These are phyloP conservation scores for Stemphylium vesicarium DNA, from an alignment of 2,329 filamentous ascomycete genomes.

Conservation along the genomic window DNA sequence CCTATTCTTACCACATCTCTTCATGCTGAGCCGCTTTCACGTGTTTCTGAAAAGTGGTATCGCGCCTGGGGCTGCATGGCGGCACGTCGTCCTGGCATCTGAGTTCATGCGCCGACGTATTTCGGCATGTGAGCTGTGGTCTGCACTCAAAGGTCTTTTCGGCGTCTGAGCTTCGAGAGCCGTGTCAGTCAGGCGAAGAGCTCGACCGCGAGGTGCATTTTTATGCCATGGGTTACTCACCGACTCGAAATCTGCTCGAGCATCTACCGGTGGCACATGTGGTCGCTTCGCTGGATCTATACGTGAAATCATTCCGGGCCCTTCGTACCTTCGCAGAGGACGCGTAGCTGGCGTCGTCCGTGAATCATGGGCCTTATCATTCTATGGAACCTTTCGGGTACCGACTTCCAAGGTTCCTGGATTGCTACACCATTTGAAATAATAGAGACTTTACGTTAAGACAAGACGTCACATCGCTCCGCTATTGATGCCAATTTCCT, in stretches of 20 bases:
- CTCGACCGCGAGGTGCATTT: slow-evolving; percentile 4
- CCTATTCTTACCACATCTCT: slow-evolving; percentile 1
- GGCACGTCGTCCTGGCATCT: neutral
- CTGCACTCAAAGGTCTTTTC: slow-evolving; percentile 1
- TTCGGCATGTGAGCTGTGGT: slow-evolving; percentile 2
- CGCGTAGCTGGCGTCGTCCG: neutral
- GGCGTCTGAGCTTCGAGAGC: slow-evolving; percentile 7
- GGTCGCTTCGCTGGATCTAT: neutral
- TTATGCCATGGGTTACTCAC: neutral
- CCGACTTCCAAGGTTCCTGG: neutral
- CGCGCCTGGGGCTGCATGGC: slow-evolving; percentile 1
- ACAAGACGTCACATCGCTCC: neutral
- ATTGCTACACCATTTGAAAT: neutral
- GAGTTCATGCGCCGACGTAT: slow-evolving; percentile 2
- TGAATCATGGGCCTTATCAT: neutral
- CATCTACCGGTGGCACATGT: neutral
- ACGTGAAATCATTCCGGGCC: neutral
- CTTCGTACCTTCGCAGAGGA: neutral
- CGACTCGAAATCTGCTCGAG: slow-evolving; percentile 10
- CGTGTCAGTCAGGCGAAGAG: neutral
- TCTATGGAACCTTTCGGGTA: neutral
- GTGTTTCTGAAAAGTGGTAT: slow-evolving; percentile 5
- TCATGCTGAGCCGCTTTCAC: slow-evolving; percentile 4
- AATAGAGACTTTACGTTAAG: slow-evolving; percentile 7
- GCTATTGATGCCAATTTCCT: slow-evolving; percentile 1